phyloP scores from a whole-genome alignment of 805 yeast species.

The Ogataea zsoltii region DNA sequence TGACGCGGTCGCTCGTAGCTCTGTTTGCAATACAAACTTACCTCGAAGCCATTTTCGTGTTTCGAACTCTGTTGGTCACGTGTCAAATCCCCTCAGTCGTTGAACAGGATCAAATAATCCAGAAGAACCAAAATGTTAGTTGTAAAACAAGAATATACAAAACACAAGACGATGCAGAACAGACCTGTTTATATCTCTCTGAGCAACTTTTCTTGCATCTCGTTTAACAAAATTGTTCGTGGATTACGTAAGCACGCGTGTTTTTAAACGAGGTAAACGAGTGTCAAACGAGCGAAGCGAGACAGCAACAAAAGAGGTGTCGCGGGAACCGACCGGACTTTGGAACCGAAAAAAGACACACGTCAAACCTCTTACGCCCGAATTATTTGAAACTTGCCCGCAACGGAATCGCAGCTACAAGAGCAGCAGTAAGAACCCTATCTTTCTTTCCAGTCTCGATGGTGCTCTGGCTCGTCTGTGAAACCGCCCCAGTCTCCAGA shows the following conservation, averaged over 20 bases:
- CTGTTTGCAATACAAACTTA: neutral
- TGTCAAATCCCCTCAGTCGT: neutral
- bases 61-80: neutral
- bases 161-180: neutral
- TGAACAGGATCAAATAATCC: too few relatives aligned
- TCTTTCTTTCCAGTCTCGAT: too few relatives aligned
- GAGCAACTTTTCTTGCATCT: too few relatives aligned
- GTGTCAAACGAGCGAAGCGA: neutral
- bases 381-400: too few relatives aligned
- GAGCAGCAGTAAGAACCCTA: too few relatives aligned
- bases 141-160: neutral
- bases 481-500: too few relatives aligned
- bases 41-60: neutral
- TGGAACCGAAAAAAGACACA: too few relatives aligned
- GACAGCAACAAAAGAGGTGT: neutral
- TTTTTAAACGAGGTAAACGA: constrained; percentile 8
- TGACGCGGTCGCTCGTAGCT: too few relatives aligned
- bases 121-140: too few relatives aligned
- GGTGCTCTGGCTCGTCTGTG: too few relatives aligned
- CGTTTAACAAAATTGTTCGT: neutral
- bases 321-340: neutral
- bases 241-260: neutral
- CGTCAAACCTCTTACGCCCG: too few relatives aligned
- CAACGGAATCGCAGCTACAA: too few relatives aligned
- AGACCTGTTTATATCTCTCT: neutral